phyloP scores from a whole-genome alignment of 202 grass and related monocot species.

The Panicum hallii region DNA sequence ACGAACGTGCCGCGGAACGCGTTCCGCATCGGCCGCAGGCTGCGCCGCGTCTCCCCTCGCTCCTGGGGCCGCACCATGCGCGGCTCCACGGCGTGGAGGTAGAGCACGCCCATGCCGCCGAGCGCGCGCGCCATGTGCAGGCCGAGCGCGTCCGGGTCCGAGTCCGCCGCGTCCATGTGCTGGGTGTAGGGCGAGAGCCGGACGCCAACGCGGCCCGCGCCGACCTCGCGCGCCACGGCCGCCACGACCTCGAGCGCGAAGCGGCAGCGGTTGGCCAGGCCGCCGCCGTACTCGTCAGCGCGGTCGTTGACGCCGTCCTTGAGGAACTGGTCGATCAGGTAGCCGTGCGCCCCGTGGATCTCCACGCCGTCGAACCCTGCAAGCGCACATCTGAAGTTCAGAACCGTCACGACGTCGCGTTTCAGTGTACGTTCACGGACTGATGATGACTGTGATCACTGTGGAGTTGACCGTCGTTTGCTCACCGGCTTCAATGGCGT shows the following conservation, averaged over 20 bases:
- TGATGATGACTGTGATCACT: neutral
- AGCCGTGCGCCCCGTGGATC: constrained; percentile 60
- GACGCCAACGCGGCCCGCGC: constrained; percentile 44
- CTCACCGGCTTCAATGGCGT: constrained; percentile 64
- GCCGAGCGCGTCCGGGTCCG: constrained; percentile 48
- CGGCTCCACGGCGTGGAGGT: constrained; percentile 66
- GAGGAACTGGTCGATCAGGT: constrained; percentile 52
- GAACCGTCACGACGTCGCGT: too few relatives aligned
- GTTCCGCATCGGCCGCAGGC: neutral
- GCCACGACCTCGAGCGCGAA: constrained; percentile 50
- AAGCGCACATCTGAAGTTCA: neutral
- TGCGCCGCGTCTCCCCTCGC: constrained; percentile 22
- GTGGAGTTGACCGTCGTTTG: neutral
- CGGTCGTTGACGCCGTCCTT: constrained; percentile 55
- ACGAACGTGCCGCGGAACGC: neutral
- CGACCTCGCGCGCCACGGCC: constrained; percentile 44
- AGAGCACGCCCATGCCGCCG: constrained; percentile 44
- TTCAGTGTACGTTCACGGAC: neutral
- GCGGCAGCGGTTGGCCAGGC: constrained; percentile 41
- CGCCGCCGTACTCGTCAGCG: constrained; percentile 51
- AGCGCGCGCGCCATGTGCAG: constrained; percentile 55
- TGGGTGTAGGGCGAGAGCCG: constrained; percentile 56
- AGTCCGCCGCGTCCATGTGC: constrained; percentile 39
- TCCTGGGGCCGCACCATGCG: constrained; percentile 13
- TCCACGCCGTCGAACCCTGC: constrained; percentile 69